Evolutionary conservation across 1,284 basidiomycete genomes (phyloP).

Genomic region (Trametes versicolor): DNA sequence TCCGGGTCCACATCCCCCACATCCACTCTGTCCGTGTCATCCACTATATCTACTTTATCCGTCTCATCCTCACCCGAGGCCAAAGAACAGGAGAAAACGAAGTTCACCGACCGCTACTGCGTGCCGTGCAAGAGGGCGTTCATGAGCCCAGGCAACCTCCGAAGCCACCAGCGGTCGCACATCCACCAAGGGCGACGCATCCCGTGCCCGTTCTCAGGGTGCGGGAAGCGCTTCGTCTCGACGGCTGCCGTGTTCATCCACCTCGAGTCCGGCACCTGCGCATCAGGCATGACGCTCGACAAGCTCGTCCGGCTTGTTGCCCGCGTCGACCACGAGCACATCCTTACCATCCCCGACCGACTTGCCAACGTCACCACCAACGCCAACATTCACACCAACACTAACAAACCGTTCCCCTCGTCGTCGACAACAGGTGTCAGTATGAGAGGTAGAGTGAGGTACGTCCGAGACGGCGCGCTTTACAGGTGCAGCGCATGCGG

Average conservation of each 20-base stretch:
- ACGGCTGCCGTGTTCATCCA: constrained; percentile 45
- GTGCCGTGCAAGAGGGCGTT: constrained; percentile 34
- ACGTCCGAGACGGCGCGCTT: constrained; percentile 45
- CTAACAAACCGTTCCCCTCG: neutral
- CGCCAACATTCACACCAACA: too few species aligned
- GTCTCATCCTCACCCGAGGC: neutral
- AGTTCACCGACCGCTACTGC: neutral
- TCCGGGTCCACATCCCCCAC: too few species aligned
- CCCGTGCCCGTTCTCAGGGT: constrained; percentile 39
- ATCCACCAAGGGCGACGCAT: constrained; percentile 38
- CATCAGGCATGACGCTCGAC: constrained; percentile 43
- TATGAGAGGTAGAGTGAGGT: constrained; percentile 41
- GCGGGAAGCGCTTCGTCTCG: constrained; percentile 43
- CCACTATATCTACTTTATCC: too few species aligned
- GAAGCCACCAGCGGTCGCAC: constrained; percentile 39
- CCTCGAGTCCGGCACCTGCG: constrained; percentile 46
- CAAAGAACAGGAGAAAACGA: neutral
- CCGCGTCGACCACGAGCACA: constrained; percentile 37
- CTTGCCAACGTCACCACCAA: neutral
- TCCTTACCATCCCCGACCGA: constrained; percentile 37
- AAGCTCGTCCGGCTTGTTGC: constrained; percentile 41
- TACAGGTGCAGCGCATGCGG: constrained; percentile 51
- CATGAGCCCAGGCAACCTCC: constrained; percentile 34
- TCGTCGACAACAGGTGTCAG: neutral
- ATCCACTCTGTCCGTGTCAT: too few species aligned